Base-by-base conservation (phyloP, 176 grass and related monocot species). In the Carex cristatella region DNA sequence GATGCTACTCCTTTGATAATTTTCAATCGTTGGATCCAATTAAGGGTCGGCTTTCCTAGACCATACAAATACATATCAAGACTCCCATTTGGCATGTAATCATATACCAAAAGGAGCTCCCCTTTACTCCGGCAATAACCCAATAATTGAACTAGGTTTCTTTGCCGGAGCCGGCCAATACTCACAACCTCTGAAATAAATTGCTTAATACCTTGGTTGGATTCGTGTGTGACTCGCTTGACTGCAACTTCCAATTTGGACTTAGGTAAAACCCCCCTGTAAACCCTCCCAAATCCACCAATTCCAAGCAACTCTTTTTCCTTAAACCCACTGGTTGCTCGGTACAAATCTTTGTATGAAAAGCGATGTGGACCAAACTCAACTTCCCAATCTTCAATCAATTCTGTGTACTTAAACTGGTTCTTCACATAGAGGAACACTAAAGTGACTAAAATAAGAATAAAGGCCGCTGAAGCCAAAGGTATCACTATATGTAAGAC, bases 121-220 rank as follows among this genome's bases (percentile, higher is more conserved):
- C 88, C 90, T 72, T 95, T 92, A 4, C 89, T 88, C 4, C 94
- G 86, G 90, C 94, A 94, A 79, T 97, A 97, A 12, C 94, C 91
- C 0, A 97, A 84, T 80, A 97, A 81, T 70, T 90, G 91, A 74
- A 97, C 94, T 42, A 97, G 84, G 86, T 97, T 97, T 3, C 94
- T 90, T 75, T 97, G 94, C 33, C 90, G 66, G 51, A 95, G 89
- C 1, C 88, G 90, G 7, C 93, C 93, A 35, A 95, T 88, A 64
- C 88, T 92, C 0, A 92, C 90, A 0, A 94, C 85, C 88, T 94
- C 93, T 0, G 90, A 90, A 4, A 94, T 80, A 42, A 94, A 94
- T 84, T 94, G 79, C 58, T 87, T 94, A 1, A 94, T 90, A 2
- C 93, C 93, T 65, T 94, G 93, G 5, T 89, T 83, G 5, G 94